Evolutionary conservation across 345 rosid genomes (phyloP), one percentile per base, ranked within the genome.

Genomic region (Brassica rapa): DNA sequence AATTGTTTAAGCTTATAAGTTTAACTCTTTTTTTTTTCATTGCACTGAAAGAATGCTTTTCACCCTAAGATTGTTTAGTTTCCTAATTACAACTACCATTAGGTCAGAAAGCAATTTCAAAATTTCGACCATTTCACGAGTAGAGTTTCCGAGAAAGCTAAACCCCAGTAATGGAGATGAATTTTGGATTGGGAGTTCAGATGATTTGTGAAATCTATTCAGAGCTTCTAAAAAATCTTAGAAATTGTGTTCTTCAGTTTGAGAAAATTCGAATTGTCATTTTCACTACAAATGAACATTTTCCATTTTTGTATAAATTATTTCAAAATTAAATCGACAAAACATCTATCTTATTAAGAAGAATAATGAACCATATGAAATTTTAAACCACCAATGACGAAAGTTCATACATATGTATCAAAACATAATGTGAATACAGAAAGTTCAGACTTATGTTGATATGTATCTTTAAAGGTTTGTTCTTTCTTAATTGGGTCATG

Each of bases 401-500:
- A 23, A 2, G 2, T 25, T 39, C 53, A 43, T 1, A 43, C 49
- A 41, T 3, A 41, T 41, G 14, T 10, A 41, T 11, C 49, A 10
- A 11, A 41, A 21, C 69, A 37, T 3, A 62, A 30, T 32, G 71
- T 37, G 59, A 67, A 67, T 14, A 43, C 60, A 68, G 8, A 68
- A 30, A 23, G 70, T 24, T n/a, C 24, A 14, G 8, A 49, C 37
- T 23, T 43, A 3, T 5, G 27, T 56, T 15, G 24, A 23, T 46
- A 4, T 6, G 27, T 56, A 11, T 12, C 15, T 67, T 23, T 16
- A 33, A 24, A 67, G 71, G 12, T 71, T 71, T 65, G 43, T 66
- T 61, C 55, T 72, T 72, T 60, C 77, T 79, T 72, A 23, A 46
- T 60, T 60, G 73, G 77, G 77, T 61, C 69, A 67, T 43, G 30